Conservation (phyloP, 2,329 filamentous ascomycete species). For the Diaporthe capsici region DNA sequence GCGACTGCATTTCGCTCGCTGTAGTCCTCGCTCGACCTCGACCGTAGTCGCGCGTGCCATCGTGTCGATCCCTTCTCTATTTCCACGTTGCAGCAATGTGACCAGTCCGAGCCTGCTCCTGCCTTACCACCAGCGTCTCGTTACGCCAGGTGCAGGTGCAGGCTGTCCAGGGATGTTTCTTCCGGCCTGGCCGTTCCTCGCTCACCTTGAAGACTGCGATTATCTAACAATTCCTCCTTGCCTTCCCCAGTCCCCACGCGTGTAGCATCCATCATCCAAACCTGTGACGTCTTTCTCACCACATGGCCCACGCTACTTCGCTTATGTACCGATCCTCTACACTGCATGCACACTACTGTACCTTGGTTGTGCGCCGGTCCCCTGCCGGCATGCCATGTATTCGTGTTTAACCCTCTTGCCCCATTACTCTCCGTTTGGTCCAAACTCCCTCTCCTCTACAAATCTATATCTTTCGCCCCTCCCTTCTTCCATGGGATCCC, state of each 20-base stretch:
- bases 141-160: neutral
- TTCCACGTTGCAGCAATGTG: constrained; percentile 17
- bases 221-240: neutral
- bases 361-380: neutral
- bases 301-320: constrained; percentile 2
- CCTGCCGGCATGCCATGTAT: neutral
- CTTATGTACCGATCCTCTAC: neutral
- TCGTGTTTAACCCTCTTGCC: neutral
- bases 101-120: neutral
- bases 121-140: constrained; percentile 2
- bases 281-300: constrained; percentile 12
- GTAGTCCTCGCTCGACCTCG: neutral
- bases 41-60: neutral
- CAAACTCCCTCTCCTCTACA: neutral
- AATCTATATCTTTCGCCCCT: neutral
- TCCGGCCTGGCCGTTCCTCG: constrained; percentile 4
- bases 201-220: neutral
- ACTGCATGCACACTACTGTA: neutral
- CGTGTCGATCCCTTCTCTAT: constrained; percentile 2
- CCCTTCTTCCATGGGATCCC: neutral
- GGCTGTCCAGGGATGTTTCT: neutral
- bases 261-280: constrained; percentile 1
- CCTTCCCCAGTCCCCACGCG: constrained; percentile 13
- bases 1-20: neutral
- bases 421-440: neutral